phyloP scores from a whole-genome alignment of 805 yeast species.

The Barnettozyma vustinii region DNA sequence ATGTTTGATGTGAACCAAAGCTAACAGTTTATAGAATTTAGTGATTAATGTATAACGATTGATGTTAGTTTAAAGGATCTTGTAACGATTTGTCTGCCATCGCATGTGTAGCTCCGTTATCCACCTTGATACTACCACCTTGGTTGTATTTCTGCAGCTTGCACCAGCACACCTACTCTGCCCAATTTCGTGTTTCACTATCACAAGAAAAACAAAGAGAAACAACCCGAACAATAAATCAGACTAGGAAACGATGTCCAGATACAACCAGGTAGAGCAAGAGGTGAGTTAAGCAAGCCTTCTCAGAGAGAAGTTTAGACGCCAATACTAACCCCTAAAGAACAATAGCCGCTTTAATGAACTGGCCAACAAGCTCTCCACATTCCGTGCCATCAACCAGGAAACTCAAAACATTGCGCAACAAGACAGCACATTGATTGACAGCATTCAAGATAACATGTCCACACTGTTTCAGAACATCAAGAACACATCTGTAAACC shows the following conservation, averaged over 20 bases:
- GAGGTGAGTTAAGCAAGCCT: conserved; percentile 9
- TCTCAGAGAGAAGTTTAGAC: too few species aligned
- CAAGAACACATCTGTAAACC: conserved; percentile 44
- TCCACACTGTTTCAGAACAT: conserved; percentile 42
- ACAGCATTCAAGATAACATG: conserved; percentile 45
- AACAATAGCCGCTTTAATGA: conserved; percentile 60
- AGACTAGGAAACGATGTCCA: conserved; percentile 17
- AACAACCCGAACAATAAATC: not conserved
- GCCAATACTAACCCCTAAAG: conserved; percentile 24
- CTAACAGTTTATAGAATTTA: not conserved
- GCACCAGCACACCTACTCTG: too few species aligned
- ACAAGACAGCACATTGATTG: conserved; percentile 41
- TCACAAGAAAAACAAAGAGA: not conserved
- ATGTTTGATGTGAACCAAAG: not conserved
- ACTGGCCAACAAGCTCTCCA: conserved; percentile 59
- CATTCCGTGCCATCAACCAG: conserved; percentile 58
- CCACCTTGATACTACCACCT: too few species aligned
- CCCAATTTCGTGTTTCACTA: too few species aligned
- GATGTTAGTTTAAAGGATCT: not conserved
- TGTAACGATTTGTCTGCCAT: not conserved
- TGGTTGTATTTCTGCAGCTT: too few species aligned
- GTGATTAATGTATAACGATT: not conserved
- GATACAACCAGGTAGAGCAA: conserved; percentile 27
- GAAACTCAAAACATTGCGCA: conserved; percentile 64
- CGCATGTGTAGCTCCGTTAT: not conserved